Conservation (phyloP, 768 basidiomycete species). For the Termitomyces sp. region DNA sequence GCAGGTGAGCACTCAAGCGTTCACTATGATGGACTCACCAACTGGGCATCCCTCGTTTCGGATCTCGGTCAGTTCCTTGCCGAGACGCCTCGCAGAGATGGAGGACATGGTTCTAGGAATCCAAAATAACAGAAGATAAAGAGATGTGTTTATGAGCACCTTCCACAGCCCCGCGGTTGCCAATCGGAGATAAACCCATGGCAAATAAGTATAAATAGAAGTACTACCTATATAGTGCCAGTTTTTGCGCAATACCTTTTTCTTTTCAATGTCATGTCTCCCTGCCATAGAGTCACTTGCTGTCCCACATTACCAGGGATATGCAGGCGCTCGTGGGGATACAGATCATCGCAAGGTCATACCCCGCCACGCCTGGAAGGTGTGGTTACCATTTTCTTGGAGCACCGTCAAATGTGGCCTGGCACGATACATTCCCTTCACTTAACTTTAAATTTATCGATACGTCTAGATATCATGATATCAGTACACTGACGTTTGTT, state of each 20-base stretch:
- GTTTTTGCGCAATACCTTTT: slow-evolving; percentile 1
- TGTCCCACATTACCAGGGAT: slow-evolving; percentile 35
- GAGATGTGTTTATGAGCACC: background rate
- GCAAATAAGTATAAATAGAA: slow-evolving; percentile 12
- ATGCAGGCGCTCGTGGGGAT: slow-evolving; percentile 68
- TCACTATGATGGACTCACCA: slow-evolving; percentile 30
- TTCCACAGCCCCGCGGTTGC: background rate
- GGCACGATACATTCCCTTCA: slow-evolving; percentile 20
- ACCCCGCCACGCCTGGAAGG: slow-evolving; percentile 17
- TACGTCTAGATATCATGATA: background rate
- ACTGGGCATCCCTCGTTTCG: slow-evolving; percentile 60
- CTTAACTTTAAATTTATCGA: background rate
- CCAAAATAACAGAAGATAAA: background rate
- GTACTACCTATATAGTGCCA: slow-evolving; percentile 22
- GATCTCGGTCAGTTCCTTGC: slow-evolving; percentile 70
- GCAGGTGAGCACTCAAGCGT: background rate
- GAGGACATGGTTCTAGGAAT: slow-evolving; percentile 41
- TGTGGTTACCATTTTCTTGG: slow-evolving; percentile 15
- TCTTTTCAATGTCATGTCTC: slow-evolving; percentile 38
- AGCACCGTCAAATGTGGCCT: slow-evolving; percentile 21
- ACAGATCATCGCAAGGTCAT: slow-evolving; percentile 37
- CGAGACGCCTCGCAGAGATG: slow-evolving; percentile 58
- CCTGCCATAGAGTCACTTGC: slow-evolving; percentile 71
- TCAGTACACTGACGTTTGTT: slow-evolving; percentile 1
- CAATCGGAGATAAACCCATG: background rate